Conservation (phyloP, 306 rosid genomes). For the Sicyos baderoa region DNA sequence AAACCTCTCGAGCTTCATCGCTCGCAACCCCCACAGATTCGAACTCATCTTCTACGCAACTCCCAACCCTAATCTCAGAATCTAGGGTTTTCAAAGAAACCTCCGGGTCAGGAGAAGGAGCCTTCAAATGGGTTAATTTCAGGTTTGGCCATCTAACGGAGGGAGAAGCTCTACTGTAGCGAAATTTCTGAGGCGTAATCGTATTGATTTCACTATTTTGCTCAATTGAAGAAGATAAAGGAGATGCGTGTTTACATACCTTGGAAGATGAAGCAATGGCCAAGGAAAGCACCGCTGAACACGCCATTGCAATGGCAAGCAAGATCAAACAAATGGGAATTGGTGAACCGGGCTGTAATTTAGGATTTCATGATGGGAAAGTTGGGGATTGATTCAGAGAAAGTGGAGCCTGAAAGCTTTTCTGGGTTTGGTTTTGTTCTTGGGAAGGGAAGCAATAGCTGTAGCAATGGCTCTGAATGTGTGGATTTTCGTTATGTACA, state of each 20-base stretch:
- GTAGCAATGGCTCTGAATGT: background rate
- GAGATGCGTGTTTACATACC: background rate
- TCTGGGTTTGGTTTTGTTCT: background rate
- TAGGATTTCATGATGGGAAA: background rate
- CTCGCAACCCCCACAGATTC: slow-evolving; percentile 27
- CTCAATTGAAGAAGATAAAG: slow-evolving; percentile 1
- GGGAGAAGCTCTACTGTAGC: slow-evolving; percentile 82
- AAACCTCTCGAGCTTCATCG: slow-evolving; percentile 36
- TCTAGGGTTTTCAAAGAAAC: slow-evolving; percentile 9
- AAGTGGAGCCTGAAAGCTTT: background rate
- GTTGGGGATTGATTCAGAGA: background rate
- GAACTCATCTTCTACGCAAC: slow-evolving; percentile 3
- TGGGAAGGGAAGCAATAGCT: background rate
- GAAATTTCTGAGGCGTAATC: slow-evolving; percentile 30
- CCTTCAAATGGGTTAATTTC: slow-evolving; percentile 39
- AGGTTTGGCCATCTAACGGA: slow-evolving; percentile 72
- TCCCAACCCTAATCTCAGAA: slow-evolving; percentile 30
- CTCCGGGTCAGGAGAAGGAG: slow-evolving; percentile 27
- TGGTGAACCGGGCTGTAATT: background rate
- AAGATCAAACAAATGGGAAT: background rate
- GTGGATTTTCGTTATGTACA: background rate
- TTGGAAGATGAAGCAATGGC: slow-evolving; percentile 15
- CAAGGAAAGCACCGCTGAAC: slow-evolving; percentile 9
- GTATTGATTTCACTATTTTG: slow-evolving; percentile 2
- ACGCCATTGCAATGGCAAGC: slow-evolving; percentile 18